Percentiles rank a stretch among this genome's conserved stretches.
phyloP scores from a whole-genome alignment of 345 rosid genomes.

The Reutealis trisperma region DNA sequence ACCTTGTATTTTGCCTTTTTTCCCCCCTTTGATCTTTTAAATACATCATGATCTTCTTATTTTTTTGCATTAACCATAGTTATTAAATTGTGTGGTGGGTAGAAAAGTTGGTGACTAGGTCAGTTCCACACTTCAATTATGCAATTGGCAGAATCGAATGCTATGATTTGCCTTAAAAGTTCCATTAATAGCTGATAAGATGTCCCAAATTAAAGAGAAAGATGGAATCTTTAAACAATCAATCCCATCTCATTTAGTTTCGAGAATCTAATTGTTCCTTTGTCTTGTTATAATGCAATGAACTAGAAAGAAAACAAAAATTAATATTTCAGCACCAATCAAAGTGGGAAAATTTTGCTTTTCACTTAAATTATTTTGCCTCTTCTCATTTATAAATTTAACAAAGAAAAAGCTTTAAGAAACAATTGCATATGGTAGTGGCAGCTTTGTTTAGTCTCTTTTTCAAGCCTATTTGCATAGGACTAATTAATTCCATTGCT shows the following conservation, averaged over 20 bases:
- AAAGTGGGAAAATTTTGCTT: background rate
- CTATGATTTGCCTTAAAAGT: slow-evolving; percentile 19
- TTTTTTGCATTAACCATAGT: background rate
- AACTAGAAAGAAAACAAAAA: background rate
- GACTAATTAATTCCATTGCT: slow-evolving; percentile 22
- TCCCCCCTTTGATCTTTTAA: too few species aligned
- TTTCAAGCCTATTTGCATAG: slow-evolving; percentile 5
- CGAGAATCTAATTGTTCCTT: background rate
- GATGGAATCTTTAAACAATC: slow-evolving; percentile 13
- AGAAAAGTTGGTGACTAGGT: background rate
- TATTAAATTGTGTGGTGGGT: background rate
- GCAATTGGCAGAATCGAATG: slow-evolving; percentile 20
- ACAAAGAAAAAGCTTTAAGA: background rate
- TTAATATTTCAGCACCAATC: background rate
- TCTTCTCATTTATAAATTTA: background rate
- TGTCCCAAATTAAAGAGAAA: background rate
- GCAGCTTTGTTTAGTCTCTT: slow-evolving; percentile 15
- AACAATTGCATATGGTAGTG: background rate
- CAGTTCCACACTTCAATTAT: slow-evolving; percentile 5
- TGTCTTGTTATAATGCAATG: background rate
- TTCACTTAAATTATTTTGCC: background rate
- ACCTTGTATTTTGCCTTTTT: background rate
- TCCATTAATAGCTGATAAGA: slow-evolving; percentile 5
- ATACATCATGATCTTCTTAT: background rate
- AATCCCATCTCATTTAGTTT: background rate